A percentile compares a stretch with the other conserved stretches of the same genome.
Evolutionary conservation across 768 basidiomycete species (phyloP).

Genomic region (Chalciporus chontae): DNA sequence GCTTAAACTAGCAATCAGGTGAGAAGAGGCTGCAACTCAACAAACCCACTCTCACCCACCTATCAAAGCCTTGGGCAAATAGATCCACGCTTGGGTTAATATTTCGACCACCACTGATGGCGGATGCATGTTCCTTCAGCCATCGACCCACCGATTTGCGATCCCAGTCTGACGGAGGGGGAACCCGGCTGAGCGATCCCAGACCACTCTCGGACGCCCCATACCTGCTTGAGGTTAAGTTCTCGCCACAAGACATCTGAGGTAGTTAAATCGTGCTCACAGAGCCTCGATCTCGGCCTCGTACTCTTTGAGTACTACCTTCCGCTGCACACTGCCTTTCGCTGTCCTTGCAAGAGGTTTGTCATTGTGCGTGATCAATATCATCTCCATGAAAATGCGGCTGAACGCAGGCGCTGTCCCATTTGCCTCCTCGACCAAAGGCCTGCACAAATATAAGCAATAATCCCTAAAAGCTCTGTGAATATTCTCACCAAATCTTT

Average conservation of each 20-base stretch:
- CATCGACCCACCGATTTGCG: constrained; percentile 2
- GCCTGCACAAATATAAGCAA: constrained; percentile 20
- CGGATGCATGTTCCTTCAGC: constrained; percentile 9
- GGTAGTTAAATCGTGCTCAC: constrained; percentile 7
- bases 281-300: constrained; percentile 21
- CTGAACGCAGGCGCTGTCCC: constrained; percentile 36
- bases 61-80: constrained; percentile 34
- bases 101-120: background rate
- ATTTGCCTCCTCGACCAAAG: constrained; percentile 41
- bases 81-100: constrained; percentile 14
- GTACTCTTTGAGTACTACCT: constrained; percentile 20
- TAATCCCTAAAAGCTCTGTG: too few relatives aligned
- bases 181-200: background rate
- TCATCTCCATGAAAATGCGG: constrained; percentile 50
- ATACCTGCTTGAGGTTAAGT: too few relatives aligned
- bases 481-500: constrained; percentile 18
- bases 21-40: background rate
- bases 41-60: constrained; percentile 12
- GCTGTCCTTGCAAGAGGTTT: constrained; percentile 41
- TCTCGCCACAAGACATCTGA: too few relatives aligned
- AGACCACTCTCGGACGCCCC: too few relatives aligned
- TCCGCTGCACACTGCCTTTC: constrained; percentile 25
- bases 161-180: constrained; percentile 5
- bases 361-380: constrained; percentile 35
- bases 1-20: constrained; percentile 15